These are phyloP conservation scores for Paralagenidium karlingii DNA, from an alignment of 352 stramenopile genomes.

Conservation along the genomic window DNA sequence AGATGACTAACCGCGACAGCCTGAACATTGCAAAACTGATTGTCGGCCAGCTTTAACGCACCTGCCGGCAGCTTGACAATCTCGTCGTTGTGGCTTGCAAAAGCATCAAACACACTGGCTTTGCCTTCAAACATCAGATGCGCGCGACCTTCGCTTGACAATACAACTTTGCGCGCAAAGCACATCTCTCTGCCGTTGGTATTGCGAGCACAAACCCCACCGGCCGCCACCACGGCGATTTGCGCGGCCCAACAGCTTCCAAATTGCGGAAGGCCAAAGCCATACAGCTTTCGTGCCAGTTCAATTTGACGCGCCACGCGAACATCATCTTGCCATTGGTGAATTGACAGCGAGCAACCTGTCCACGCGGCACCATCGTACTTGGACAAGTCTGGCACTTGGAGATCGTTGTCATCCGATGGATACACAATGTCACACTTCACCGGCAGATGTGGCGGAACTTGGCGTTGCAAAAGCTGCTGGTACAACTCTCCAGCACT, in stretches of 20 bases:
- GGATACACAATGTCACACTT: conserved; percentile 51
- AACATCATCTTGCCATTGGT: conserved; percentile 37
- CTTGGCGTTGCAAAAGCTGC: conserved; percentile 27
- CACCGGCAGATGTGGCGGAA: conserved; percentile 14
- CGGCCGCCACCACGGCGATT: conserved; percentile 36
- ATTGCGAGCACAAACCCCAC: conserved; percentile 46
- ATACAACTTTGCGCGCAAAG: conserved; percentile 47
- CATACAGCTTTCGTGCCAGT: conserved; percentile 24
- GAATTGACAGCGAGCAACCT: conserved; percentile 51
- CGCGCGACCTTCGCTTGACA: conserved; percentile 34
- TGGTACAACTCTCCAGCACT: conserved; percentile 61
- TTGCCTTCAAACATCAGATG: conserved; percentile 72
- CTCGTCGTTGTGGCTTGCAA: conserved; percentile 70
- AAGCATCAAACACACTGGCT: conserved; percentile 46
- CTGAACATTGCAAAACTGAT: conserved; percentile 46
- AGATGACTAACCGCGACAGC: conserved; percentile 34
- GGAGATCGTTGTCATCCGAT: conserved; percentile 36
- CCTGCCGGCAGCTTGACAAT: conserved; percentile 41
- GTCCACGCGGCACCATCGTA: conserved; percentile 72
- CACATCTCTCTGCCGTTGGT: conserved; percentile 48
- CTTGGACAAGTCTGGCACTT: conserved; percentile 27
- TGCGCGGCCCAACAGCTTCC: conserved; percentile 67
- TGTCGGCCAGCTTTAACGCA: conserved; percentile 32
- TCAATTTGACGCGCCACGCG: conserved; percentile 31
- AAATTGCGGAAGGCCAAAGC: conserved; percentile 48